phyloP scores from a whole-genome alignment of 108 stramenopile species.

The Thalassiosira profunda region DNA sequence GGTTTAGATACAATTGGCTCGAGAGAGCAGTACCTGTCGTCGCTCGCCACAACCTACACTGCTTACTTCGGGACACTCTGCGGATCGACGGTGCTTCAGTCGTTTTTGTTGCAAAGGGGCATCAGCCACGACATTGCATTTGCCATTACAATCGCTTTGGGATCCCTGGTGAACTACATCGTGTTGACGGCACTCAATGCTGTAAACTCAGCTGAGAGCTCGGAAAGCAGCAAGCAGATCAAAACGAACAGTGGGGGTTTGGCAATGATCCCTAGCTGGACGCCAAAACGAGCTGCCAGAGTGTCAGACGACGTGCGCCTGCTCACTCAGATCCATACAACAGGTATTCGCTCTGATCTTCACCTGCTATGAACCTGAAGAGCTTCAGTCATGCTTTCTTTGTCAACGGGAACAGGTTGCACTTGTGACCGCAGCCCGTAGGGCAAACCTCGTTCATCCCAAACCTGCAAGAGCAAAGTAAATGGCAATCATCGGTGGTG shows the following conservation, averaged over 20 bases:
- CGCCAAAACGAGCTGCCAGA: neutral
- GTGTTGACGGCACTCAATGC: conserved; percentile 23
- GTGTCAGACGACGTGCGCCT: neutral
- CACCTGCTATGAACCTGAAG: too few species aligned
- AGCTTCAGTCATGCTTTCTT: neutral
- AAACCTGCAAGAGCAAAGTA: conserved; percentile 74
- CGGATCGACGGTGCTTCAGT: conserved; percentile 48
- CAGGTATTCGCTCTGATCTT: too few species aligned
- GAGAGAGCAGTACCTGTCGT: conserved; percentile 37
- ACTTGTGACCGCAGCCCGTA: conserved; percentile 88
- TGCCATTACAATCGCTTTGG: conserved; percentile 39
- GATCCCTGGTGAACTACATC: conserved; percentile 35
- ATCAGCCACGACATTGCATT: conserved; percentile 40
- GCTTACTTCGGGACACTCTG: conserved; percentile 43
- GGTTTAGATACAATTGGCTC: conserved; percentile 51
- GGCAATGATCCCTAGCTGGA: conserved; percentile 6
- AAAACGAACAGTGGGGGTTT: neutral
- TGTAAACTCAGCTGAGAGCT: too few species aligned
- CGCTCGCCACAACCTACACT: conserved; percentile 31
- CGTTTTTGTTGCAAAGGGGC: conserved; percentile 30
- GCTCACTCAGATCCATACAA: too few species aligned
- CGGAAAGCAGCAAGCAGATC: neutral
- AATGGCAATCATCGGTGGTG: too few species aligned
- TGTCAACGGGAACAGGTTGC: conserved; percentile 64
- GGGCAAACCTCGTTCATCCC: conserved; percentile 73